These are phyloP conservation scores for Cryphonectria radicalis DNA, from an alignment of 2,329 filamentous ascomycete genomes.

Conservation along the genomic window DNA sequence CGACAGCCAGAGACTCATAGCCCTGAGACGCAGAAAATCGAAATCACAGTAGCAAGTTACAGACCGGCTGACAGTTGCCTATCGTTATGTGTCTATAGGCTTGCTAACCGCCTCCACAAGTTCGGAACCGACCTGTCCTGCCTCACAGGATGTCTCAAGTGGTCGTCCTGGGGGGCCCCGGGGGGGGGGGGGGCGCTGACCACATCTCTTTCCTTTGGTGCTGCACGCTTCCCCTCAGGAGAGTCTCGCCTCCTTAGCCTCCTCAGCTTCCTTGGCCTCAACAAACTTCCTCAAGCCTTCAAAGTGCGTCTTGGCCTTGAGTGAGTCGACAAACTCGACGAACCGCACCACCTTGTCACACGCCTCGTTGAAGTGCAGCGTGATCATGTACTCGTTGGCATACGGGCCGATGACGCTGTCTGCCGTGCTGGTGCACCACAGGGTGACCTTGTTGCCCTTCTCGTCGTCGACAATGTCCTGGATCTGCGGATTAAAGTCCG, in stretches of 20 bases:
- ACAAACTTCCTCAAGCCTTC: background rate
- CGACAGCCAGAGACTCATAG: too few species aligned
- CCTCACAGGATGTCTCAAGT: background rate
- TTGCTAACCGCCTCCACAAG: background rate
- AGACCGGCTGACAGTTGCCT: background rate
- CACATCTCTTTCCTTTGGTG: background rate
- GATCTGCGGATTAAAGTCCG: conserved; percentile 16
- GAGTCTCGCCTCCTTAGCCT: background rate
- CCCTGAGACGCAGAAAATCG: background rate
- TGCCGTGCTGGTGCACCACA: conserved; percentile 30
- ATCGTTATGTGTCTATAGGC: background rate
- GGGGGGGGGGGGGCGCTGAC: background rate
- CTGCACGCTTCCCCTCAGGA: background rate
- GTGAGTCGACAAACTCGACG: conserved; percentile 18
- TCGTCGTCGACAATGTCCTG: conserved; percentile 29
- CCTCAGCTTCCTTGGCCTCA: background rate
- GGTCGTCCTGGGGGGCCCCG: background rate
- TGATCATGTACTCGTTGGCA: conserved; percentile 32
- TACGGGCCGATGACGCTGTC: conserved; percentile 32
- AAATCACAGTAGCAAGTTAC: background rate
- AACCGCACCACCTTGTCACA: conserved; percentile 29
- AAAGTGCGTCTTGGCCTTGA: conserved; percentile 7
- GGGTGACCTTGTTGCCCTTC: conserved; percentile 31
- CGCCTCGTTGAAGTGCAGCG: conserved; percentile 32
- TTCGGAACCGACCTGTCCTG: background rate